Evolutionary conservation across 2,329 filamentous ascomycete genomes (phyloP), one percentile per base, ranked within the genome.

Genomic region (Leptodontidium sp.): DNA sequence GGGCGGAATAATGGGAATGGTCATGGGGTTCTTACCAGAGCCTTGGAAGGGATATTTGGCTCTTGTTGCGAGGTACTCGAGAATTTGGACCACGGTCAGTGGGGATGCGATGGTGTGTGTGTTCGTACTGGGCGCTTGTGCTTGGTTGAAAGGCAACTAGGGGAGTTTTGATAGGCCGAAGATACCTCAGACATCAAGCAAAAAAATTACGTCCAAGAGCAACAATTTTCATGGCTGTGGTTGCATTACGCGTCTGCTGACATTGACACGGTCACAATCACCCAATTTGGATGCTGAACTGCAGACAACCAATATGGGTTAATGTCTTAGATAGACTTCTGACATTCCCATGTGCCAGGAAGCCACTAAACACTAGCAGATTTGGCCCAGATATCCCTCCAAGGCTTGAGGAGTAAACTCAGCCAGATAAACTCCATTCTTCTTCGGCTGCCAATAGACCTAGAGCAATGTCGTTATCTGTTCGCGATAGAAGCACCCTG

Each of bases 21-120:
- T 90, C 50, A 83, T 86, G 4, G 85, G 87, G 5, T 88, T 93
- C 74, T 77, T 95, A 72, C 92, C 92, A 1, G 84, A 86, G 73
- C 87, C 88, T 1, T 85, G 87, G 66, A 87, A 84, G 75, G 85
- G 87, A 4, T 91, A 90, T 76, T 78, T 92, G 24, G 84, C 85
- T 75, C 82, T 90, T 35, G 83, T 83, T 47, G 82, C 91, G 76
- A 83, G 89, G 71, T 94, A 94, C 78, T 85, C 85, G 21, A 87
- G 90, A 78, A 92, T 94, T 65, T 91, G 91, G 73, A 87, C 85
- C 65, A 93, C 91, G 4, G 87, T 94, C 29, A 86, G 90, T 76
- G 85, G 85, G 40, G 92, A 95, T 78, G 88, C 92, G n/a, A 83
- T 94, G 82, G 87, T 91, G 1, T 88, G 91, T 69, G 86, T 94